phyloP scores from a whole-genome alignment of 2,329 filamentous ascomycete genomes.

The Westerdykella sp. region DNA sequence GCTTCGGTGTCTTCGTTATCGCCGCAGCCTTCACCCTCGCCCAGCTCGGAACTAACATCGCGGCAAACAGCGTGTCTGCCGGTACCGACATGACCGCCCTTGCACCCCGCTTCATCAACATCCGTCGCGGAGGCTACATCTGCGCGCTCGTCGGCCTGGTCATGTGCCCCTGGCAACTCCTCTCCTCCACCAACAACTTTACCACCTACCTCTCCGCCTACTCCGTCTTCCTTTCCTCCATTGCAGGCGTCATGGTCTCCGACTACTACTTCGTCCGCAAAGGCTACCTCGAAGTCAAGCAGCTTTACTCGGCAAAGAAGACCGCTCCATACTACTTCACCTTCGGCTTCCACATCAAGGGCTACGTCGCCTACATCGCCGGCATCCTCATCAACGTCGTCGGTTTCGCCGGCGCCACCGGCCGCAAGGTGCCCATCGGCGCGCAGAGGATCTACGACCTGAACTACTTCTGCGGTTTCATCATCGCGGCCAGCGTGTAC shows the following conservation, averaged over 20 bases:
- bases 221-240: conserved; percentile 87
- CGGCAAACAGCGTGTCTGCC: conserved; percentile 77
- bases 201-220: conserved; percentile 89
- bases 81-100: conserved; percentile 78
- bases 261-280: conserved; percentile 85
- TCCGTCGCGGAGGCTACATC: conserved; percentile 80
- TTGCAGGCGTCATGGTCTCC: conserved; percentile 81
- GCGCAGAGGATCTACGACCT: conserved; percentile 83
- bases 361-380: conserved; percentile 72
- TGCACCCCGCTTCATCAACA: conserved; percentile 72
- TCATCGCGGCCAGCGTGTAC: conserved; percentile 62
- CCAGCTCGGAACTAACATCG: conserved; percentile 80
- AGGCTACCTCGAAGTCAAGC: conserved; percentile 71
- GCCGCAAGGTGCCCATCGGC: conserved; percentile 62
- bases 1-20: conserved; percentile 50
- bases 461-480: conserved; percentile 84
- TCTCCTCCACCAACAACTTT: conserved; percentile 71
- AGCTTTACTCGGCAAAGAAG: conserved; percentile 68
- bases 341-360: conserved; percentile 73
- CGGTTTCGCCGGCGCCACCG: conserved; percentile 79
- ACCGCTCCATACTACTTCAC: conserved; percentile 67
- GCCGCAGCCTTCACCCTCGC: conserved; percentile 55
- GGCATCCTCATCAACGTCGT: conserved; percentile 89
- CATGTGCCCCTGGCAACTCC: conserved; percentile 82
- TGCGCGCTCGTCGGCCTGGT: conserved; percentile 72